These are phyloP conservation scores for Didymosphaeria variabile DNA, from an alignment of 2,329 filamentous ascomycete species.

Conservation along the genomic window DNA sequence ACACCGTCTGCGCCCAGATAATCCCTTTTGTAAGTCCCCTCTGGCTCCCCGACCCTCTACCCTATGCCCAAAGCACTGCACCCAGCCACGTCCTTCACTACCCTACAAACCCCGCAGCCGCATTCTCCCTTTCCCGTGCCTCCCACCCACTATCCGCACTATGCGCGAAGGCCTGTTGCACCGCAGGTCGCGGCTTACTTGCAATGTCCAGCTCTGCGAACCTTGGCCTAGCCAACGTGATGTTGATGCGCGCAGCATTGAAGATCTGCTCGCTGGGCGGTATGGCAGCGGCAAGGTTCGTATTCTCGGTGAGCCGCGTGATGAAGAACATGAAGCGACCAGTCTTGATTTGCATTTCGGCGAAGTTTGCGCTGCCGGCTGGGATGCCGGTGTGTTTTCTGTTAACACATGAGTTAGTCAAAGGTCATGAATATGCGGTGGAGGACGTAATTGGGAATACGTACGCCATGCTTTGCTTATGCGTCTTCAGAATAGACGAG, in stretches of 20 bases:
- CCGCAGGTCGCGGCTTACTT: conserved; percentile 45
- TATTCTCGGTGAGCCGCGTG: conserved; percentile 95
- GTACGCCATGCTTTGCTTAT: conserved; percentile 79
- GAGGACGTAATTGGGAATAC: conserved; percentile 40
- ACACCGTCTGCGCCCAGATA: neutral
- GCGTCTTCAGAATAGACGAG: conserved; percentile 97
- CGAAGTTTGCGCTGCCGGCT: conserved; percentile 83
- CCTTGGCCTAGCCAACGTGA: conserved; percentile 82
- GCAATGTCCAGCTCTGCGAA: conserved; percentile 72
- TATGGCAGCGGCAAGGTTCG: conserved; percentile 91
- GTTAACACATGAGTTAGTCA: neutral
- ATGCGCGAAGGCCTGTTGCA: conserved; percentile 49
- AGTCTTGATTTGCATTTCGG: conserved; percentile 82
- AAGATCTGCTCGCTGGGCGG: conserved; percentile 91
- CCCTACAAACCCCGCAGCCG: neutral
- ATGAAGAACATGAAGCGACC: conserved; percentile 91
- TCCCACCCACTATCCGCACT: conserved; percentile 37
- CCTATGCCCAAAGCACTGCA: neutral
- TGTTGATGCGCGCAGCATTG: conserved; percentile 90
- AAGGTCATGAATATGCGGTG: conserved; percentile 43
- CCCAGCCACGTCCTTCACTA: neutral
- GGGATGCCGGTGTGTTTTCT: conserved; percentile 80
- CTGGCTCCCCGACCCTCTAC: neutral
- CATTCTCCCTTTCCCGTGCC: conserved; percentile 24
- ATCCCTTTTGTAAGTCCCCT: neutral